A percentile compares a stretch with the other conserved stretches of the same genome.
These are phyloP conservation scores for Fusarium neocosmosporiellum DNA, from an alignment of 2,329 filamentous ascomycete genomes.

Conservation along the genomic window DNA sequence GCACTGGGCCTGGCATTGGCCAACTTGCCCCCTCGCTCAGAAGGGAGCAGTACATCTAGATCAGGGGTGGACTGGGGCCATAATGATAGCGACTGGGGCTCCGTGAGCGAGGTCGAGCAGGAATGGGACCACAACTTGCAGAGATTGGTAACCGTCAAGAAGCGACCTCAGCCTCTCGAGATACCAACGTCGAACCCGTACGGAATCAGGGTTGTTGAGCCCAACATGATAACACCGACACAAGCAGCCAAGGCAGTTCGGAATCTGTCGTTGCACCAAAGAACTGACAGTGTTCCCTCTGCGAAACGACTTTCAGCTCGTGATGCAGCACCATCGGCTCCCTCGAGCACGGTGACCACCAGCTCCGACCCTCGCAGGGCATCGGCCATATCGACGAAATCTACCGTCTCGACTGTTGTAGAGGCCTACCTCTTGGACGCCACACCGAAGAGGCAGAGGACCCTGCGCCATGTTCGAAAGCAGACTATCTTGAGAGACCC, in stretches of 20 bases:
- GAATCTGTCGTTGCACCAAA: slow-evolving; percentile 59
- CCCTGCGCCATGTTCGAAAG: slow-evolving; percentile 71
- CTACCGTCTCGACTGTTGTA: slow-evolving; percentile 66
- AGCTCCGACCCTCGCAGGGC: slow-evolving; percentile 60
- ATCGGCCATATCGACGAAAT: slow-evolving; percentile 66
- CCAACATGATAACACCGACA: slow-evolving; percentile 60
- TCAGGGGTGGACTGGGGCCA: slow-evolving; percentile 62
- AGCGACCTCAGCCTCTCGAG: slow-evolving; percentile 50
- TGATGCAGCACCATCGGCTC: slow-evolving; percentile 42
- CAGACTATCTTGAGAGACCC: slow-evolving; percentile 63
- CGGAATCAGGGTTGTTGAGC: slow-evolving; percentile 58
- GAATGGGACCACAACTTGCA: slow-evolving; percentile 67
- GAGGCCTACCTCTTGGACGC: slow-evolving; percentile 68
- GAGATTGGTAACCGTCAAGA: slow-evolving; percentile 66
- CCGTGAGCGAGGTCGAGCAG: slow-evolving; percentile 59
- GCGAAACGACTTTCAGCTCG: slow-evolving; percentile 40
- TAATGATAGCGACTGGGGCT: slow-evolving; percentile 69
- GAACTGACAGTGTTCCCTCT: slow-evolving; percentile 42
- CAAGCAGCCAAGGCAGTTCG: slow-evolving; percentile 63
- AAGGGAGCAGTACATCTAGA: slow-evolving; percentile 54
- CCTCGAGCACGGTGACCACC: slow-evolving; percentile 52
- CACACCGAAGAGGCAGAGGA: slow-evolving; percentile 59
- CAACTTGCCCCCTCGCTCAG: slow-evolving; percentile 54
- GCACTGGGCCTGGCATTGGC: slow-evolving; percentile 57
- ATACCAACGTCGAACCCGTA: slow-evolving; percentile 38